Evolutionary conservation across 805 yeast genomes (phyloP), one percentile per base, ranked within the genome.

Genomic region (Grigorovia yakushimaensis): DNA sequence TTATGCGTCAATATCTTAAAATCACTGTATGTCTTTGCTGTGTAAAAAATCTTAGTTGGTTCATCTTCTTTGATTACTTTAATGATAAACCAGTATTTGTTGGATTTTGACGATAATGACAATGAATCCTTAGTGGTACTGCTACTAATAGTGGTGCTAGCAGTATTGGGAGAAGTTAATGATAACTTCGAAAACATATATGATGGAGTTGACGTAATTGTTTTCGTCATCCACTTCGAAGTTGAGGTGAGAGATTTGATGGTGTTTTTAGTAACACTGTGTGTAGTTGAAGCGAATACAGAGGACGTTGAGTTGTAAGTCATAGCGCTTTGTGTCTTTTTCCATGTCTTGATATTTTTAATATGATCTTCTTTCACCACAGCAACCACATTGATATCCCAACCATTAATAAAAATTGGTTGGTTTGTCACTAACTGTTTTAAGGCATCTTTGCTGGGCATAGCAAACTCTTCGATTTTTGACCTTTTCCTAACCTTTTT

Each of bases 301-400:
- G 42, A 36, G 5, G 44, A 15, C 18, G 39, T n/a, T 13, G 35
- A 20, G 13, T 23, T 44, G n/a, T 33, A 17, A 4, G 13, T 40
- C 36, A 23, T 47, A 5, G 38, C 38, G 17, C 42, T 43, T 36
- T 36, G 38, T 30, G 42, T 18, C 18, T 42, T 46, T 21, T 30
- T 42, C 46, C 46, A 44, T n/a, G 41, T 50, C 42, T 49, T 50
- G 19, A 41, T 44, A 11, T 42, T 47, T 18, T 39, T 48, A 54
- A 43, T 60, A 46, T 24, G 59, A 48, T 54, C 24, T 23, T 57
- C 59, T 18, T 49, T 41, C 3, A 59, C 54, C 6, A 84, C 95
- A 1, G 93, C 88, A 23, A 78, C 74, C 10, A 88, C 78, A 51
- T 85, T 84, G 18, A 86, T 58, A 48, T 73, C 78, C 51, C 78